These are phyloP conservation scores for Salicornia ramosissima DNA, from an alignment of 148 eudicot species.

Conservation along the genomic window DNA sequence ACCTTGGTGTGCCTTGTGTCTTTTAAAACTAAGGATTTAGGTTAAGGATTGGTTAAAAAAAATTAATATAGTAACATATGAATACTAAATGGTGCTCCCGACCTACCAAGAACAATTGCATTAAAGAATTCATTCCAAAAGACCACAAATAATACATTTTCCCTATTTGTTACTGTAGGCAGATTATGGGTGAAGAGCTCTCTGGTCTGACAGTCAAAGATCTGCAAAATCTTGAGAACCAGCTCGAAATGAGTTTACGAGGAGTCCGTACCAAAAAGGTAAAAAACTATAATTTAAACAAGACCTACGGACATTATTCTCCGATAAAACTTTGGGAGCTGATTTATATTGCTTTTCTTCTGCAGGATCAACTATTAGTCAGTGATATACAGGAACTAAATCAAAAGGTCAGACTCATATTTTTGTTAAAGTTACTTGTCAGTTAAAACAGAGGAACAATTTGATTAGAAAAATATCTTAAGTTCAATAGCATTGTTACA, in stretches of 20 bases:
- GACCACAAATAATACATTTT: too few relatives aligned
- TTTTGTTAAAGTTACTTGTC: not conserved
- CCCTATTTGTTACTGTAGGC: conserved; percentile 26
- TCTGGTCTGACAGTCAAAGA: conserved; percentile 43
- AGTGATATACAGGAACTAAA: conserved; percentile 67
- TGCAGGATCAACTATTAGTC: conserved; percentile 62
- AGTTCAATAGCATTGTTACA: conserved; percentile 26
- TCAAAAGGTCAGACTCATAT: conserved; percentile 41
- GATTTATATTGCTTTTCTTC: conserved; percentile 10
- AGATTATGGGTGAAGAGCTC: conserved; percentile 50
- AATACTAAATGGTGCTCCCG: not conserved
- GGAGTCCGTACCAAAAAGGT: conserved; percentile 43
- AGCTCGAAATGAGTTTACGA: conserved; percentile 39
- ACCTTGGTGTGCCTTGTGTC: too few relatives aligned
- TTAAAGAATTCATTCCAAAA: too few relatives aligned
- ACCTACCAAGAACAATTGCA: too few relatives aligned
- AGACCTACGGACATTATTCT: not conserved
- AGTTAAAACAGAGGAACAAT: conserved; percentile 7
- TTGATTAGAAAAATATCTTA: conserved; percentile 11
- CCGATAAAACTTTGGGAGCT: not conserved
- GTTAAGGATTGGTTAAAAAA: too few relatives aligned
- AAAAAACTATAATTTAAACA: conserved; percentile 2
- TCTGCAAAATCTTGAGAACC: conserved; percentile 41
- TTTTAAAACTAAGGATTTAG: too few relatives aligned
- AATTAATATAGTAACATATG: not conserved